These are phyloP conservation scores for Fusarium sp. DNA, from an alignment of 2,329 filamentous ascomycete genomes.

Conservation along the genomic window DNA sequence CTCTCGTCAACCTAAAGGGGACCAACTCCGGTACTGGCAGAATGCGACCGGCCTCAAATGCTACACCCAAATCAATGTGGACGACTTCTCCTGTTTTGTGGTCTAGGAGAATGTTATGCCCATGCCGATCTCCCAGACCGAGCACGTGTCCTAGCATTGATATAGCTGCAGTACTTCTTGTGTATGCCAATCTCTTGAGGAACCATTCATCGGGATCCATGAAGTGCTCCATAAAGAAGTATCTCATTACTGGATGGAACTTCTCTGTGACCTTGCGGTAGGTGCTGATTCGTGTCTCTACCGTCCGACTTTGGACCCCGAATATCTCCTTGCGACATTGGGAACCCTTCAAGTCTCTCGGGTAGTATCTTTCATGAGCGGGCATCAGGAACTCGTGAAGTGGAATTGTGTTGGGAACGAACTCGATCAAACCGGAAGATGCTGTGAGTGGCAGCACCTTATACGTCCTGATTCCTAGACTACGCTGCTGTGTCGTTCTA, in stretches of 20 bases:
- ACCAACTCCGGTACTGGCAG: slow-evolving; percentile 95
- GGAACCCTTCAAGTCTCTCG: slow-evolving; percentile 81
- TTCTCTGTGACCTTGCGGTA: slow-evolving; percentile 84
- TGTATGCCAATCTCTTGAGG: slow-evolving; percentile 87
- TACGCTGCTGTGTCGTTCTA: slow-evolving; percentile 86
- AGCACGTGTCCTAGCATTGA: slow-evolving; percentile 95
- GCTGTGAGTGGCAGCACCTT: slow-evolving; percentile 92
- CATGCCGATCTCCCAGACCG: slow-evolving; percentile 92
- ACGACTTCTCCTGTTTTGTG: slow-evolving; percentile 91
- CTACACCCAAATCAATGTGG: slow-evolving; percentile 96
- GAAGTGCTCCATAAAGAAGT: slow-evolving; percentile 97
- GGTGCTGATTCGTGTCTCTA: slow-evolving; percentile 77
- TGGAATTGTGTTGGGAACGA: slow-evolving; percentile 92
- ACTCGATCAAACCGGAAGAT: slow-evolving; percentile 93
- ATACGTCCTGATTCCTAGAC: slow-evolving; percentile 93
- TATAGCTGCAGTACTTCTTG: slow-evolving; percentile 91
- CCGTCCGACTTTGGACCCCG: slow-evolving; percentile 76
- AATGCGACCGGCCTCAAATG: slow-evolving; percentile 96
- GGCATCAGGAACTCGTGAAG: slow-evolving; percentile 93
- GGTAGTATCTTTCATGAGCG: slow-evolving; percentile 88
- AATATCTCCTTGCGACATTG: slow-evolving; percentile 85
- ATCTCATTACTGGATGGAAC: slow-evolving; percentile 93
- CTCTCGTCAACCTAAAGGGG: slow-evolving; percentile 92
- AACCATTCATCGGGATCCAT: slow-evolving; percentile 98
- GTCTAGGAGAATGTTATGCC: slow-evolving; percentile 96